Base-by-base conservation (phyloP, 148 eudicot genomes). In the Chenopodium berlandieri region DNA sequence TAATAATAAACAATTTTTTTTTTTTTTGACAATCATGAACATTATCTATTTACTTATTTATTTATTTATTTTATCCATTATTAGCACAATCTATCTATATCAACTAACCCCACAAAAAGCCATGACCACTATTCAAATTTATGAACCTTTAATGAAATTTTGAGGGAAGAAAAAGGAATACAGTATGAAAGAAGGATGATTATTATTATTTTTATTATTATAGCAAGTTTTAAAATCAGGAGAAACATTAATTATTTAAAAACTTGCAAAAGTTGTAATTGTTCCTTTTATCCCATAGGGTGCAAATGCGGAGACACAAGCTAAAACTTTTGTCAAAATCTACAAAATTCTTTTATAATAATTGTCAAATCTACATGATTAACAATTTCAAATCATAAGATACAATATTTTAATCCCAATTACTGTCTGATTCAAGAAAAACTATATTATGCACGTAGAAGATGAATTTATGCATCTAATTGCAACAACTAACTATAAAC, bases 171-270 rank as follows among this genome's bases (percentile, higher is more conserved):
- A 78, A 44, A 27, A 7, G 50, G 16, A 65, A 25, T 27, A 47
- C 1, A 44, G 58, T 62, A 2, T 3, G 60, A 20, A 73, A 62
- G 66, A 62, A 62, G 66, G n/a, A 62, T 62, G 66, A 62, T 20
- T 22, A 56, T 62, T 22, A 5, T 37, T 5, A 40, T 40, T 6
- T 5, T 40, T 40, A 34, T 34, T 34, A 34, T 0, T 4, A 4
- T 34, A 3, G n/a, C 16, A 50, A 30, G 63, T 27, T 52, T 30
- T 27, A 75, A 44, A 22, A 77, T 67, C 10, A 34, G 65, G 9
- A 62, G 79, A 60, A 56, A 77, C 11, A 27, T 75, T 72, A 44
- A 62, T 80, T 62, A 54, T 62, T 72, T 44, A 2, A 54, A 60
- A 56, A 80, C 19, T 30, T 27, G 71, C 16, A 67, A 27, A 19